phyloP scores from a whole-genome alignment of 176 grass and related monocot species.

The Dendrocalamus sinicus region DNA sequence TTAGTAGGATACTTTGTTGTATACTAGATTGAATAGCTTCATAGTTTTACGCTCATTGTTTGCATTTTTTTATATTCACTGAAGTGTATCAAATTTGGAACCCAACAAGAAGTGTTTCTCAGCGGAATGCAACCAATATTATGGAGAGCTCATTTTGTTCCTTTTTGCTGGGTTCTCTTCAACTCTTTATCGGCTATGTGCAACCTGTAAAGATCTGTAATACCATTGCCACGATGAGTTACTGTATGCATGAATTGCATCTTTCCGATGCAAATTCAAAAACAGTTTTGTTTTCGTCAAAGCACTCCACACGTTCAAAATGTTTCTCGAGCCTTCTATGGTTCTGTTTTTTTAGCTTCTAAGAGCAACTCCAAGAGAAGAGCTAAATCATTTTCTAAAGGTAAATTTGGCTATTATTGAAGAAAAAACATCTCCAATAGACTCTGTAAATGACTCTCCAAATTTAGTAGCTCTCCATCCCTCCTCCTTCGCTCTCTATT shows the following conservation, averaged over 20 bases:
- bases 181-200: not conserved
- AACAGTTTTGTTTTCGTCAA: not conserved
- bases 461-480: too few species aligned
- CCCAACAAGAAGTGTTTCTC: slow-evolving; percentile 21
- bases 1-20: slow-evolving; percentile 54
- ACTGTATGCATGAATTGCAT: not conserved
- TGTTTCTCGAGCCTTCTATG: not conserved
- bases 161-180: not conserved
- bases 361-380: too few species aligned
- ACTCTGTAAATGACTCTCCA: too few species aligned
- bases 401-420: too few species aligned
- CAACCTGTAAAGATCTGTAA: not conserved
- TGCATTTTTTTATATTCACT: slow-evolving; percentile 2
- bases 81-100: slow-evolving; percentile 33
- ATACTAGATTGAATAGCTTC: slow-evolving; percentile 48
- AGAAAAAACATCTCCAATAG: too few species aligned
- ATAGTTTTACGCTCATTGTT: slow-evolving; percentile 41
- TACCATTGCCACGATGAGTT: not conserved
- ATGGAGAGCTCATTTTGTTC: slow-evolving; percentile 14
- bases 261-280: not conserved
- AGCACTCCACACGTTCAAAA: not conserved
- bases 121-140: slow-evolving; percentile 42
- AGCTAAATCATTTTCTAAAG: too few species aligned
- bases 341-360: too few species aligned
- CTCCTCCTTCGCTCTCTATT: too few species aligned